Conservation (phyloP, 805 yeast species). For the Candida sonorensis region DNA sequence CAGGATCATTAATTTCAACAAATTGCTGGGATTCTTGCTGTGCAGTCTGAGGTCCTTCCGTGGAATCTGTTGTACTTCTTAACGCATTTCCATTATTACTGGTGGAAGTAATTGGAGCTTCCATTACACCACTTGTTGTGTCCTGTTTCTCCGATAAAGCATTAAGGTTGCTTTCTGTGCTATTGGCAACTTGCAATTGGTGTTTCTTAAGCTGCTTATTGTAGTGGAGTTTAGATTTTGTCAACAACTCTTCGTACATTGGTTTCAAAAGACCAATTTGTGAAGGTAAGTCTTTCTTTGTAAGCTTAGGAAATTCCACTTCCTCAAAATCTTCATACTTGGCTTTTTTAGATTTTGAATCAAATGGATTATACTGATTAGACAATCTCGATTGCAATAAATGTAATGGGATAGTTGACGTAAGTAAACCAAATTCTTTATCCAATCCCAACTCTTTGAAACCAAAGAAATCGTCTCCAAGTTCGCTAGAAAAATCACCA, state of each 20-base stretch:
- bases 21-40: slow-evolving; percentile 11
- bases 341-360: slow-evolving; percentile 38
- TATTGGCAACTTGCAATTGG: slow-evolving; percentile 14
- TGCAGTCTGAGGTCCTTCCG: no score
- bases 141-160: no score
- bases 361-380: slow-evolving; percentile 43
- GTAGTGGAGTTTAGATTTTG: slow-evolving; percentile 35
- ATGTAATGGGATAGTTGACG: slow-evolving; percentile 85
- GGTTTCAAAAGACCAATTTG: slow-evolving; percentile 57
- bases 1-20: slow-evolving; percentile 21
- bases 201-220: slow-evolving; percentile 38
- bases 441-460: slow-evolving; percentile 91
- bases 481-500: slow-evolving; percentile 88
- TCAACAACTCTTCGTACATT: slow-evolving; percentile 37
- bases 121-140: no score
- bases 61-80: no score
- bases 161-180: no score
- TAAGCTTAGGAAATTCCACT: slow-evolving; percentile 44
- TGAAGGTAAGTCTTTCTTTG: slow-evolving; percentile 40
- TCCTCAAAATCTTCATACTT: slow-evolving; percentile 63
- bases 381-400: slow-evolving; percentile 71
- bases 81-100: no score
- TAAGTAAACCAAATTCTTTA: slow-evolving; percentile 79
- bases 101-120: no score
- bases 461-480: slow-evolving; percentile 98